Evolutionary conservation across 331 rosid genomes (phyloP).

Genomic region (Quercus lobata): DNA sequence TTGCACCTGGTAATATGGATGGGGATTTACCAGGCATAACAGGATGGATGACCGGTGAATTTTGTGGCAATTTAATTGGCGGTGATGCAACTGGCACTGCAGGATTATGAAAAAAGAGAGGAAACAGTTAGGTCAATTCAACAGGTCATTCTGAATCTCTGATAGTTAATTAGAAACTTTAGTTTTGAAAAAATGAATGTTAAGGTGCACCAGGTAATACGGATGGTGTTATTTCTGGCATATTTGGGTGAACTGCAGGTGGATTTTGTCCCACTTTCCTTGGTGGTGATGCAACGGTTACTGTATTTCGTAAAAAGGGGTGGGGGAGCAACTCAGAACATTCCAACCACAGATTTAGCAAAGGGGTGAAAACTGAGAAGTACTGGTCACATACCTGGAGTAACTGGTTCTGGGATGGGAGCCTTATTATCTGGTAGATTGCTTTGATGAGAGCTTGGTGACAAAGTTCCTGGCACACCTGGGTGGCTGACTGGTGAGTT

Average conservation of each 20-base stretch:
- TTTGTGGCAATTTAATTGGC: conserved; percentile 33
- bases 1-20: conserved; percentile 43
- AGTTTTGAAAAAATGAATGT: conserved; percentile 4
- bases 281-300: conserved; percentile 36
- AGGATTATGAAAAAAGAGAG: conserved; percentile 11
- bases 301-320: conserved; percentile 14
- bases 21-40: conserved; percentile 43
- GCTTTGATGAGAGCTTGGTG: conserved; percentile 31
- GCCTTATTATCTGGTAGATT: conserved; percentile 25
- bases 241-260: conserved; percentile 18
- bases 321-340: conserved; percentile 8
- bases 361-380: conserved; percentile 14
- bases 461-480: conserved; percentile 29
- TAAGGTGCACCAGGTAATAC: conserved; percentile 32
- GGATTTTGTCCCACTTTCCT: conserved; percentile 19
- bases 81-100: conserved; percentile 46
- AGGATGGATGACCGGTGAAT: conserved; percentile 37
- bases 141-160: neutral
- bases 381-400: conserved; percentile 41
- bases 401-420: conserved; percentile 42
- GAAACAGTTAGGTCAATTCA: conserved; percentile 2
- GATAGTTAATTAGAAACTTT: neutral
- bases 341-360: conserved; percentile 5
- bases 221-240: conserved; percentile 34
- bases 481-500: conserved; percentile 45